Evolutionary conservation across 129 eudicot species (phyloP), one percentile per base, ranked within the genome.

Genomic region (Gnaphalium uliginosum): DNA sequence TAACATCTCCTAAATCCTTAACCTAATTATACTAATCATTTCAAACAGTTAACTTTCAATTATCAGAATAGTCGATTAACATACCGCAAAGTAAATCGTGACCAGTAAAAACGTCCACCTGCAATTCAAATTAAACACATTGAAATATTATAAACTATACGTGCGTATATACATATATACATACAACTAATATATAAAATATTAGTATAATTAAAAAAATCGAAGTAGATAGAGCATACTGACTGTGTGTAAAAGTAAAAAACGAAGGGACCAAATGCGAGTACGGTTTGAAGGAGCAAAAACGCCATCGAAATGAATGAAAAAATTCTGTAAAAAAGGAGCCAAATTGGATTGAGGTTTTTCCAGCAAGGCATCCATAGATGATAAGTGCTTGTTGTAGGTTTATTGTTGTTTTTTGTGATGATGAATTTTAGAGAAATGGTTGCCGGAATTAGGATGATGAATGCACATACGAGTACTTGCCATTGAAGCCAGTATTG

Each of bases 221-320:
- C 8, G 26, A 60, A 53, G 73, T n/a, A 14, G 25, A 57, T 15
- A 41, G 9, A 56, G n/a, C 13, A 76, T 8, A 66, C 85, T 8
- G 67, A 92, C 96, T 89, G 97, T 21, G 97, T 92, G 83, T 92
- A 92, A 86, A 89, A 92, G 30, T 66, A 87, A 92, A 92, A 92
- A 71, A 79, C 91, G 69, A 89, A 82, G 71, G 67, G 24, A 3
- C 93, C 90, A 23, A 85, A 73, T 46, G 63, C 8, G n/a, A 24
- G 50, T 19, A 84, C 83, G 50, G 76, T 79, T 53, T 75, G 85
- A 51, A 79, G 84, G 33, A 92, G 87, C 76, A 92, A 48, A 66
- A 51, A 77, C 59, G 85, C 78, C 97, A 89, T 92, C 64, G 90
- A 62, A 65, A 57, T 14, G 56, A 89, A 87, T 33, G 96, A 79